phyloP scores from a whole-genome alignment of 495 filamentous ascomycete genomes.

The Diplogelasinospora grovesii region DNA sequence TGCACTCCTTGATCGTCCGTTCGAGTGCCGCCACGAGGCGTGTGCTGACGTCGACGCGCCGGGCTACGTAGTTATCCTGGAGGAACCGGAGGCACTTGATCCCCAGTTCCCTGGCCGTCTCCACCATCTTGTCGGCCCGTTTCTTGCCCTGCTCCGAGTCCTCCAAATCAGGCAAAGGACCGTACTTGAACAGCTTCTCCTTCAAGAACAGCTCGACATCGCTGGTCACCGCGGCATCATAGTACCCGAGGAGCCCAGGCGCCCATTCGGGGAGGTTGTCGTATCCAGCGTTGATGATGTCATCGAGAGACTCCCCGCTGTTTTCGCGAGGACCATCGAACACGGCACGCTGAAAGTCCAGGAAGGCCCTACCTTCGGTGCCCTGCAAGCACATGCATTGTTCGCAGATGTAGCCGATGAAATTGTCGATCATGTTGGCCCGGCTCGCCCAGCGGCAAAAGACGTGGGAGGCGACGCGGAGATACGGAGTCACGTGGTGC shows the following conservation, averaged over 20 bases:
- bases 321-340: conserved; percentile 21
- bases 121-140: conserved; percentile 21
- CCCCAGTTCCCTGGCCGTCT: conserved; percentile 33
- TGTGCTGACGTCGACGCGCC: conserved; percentile 32
- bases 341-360: conserved; percentile 33
- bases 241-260: conserved; percentile 60
- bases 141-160: conserved; percentile 18
- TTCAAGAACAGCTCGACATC: conserved; percentile 50
- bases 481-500: conserved; percentile 28
- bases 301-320: conserved; percentile 16
- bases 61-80: conserved; percentile 36
- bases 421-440: conserved; percentile 15
- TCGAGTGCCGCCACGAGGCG: conserved; percentile 33
- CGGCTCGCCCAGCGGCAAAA: conserved; percentile 30
- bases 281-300: conserved; percentile 29
- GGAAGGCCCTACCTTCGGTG: conserved; percentile 34
- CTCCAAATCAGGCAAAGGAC: conserved; percentile 21
- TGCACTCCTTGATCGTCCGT: conserved; percentile 36
- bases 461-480: conserved; percentile 24
- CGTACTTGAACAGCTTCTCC: conserved; percentile 47
- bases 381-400: conserved; percentile 36
- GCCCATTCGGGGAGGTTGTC: conserved; percentile 56
- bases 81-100: conserved; percentile 41
- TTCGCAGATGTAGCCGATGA: conserved; percentile 29
- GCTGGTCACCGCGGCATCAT: conserved; percentile 47